Evolutionary conservation across 257 asterid genomes (phyloP), one percentile per base, ranked within the genome.

Genomic region (Agastache rugosa): DNA sequence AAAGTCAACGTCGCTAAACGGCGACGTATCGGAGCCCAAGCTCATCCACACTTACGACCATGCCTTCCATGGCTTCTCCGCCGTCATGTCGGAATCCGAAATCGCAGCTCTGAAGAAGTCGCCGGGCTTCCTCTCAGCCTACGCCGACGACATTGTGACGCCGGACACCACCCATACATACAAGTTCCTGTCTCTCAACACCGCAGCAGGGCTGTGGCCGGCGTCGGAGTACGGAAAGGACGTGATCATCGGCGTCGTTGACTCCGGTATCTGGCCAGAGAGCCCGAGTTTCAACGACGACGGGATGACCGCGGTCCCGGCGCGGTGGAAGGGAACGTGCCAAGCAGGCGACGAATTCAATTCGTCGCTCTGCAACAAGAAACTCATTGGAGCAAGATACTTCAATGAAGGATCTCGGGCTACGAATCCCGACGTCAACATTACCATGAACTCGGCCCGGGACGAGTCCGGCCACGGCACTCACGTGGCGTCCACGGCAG

Each of bases 291-390:
- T 83, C 14, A 25, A 12, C 0, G 90, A 87, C 5, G 73, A 68
- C 7, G 93, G 87, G 22, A 78, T 87, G 87, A 34, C 81, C 0
- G 71, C 11, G n/a, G 16, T 78, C 14, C 93, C 90, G 3, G 6
- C 78, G 4, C 74, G 84, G 39, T 87, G 93, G 93, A 82, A 66
- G 67, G 90, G 93, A 1, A 53, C 25, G 0, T 85, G 93, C 72
- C 78, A 87, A 39, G 62, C n/a, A 0, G 89, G 90, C 1, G 76
- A 81, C 14, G 56, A 69, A 0, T 87, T 87, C 72, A 83, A 82
- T 44, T 78, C 90, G 0, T 80, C 88, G 0, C 23, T 61, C 42
- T 85, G 87, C 48, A 82, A 85, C 67, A 82, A 31, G 51, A 85
- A 85, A 41, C 75, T 85, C 39, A 78, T 85, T 10, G 90, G 88